A percentile compares a stretch with the other conserved stretches of the same genome.
Evolutionary conservation across 805 yeast genomes (phyloP).

Genomic region (Lachancea waltii): DNA sequence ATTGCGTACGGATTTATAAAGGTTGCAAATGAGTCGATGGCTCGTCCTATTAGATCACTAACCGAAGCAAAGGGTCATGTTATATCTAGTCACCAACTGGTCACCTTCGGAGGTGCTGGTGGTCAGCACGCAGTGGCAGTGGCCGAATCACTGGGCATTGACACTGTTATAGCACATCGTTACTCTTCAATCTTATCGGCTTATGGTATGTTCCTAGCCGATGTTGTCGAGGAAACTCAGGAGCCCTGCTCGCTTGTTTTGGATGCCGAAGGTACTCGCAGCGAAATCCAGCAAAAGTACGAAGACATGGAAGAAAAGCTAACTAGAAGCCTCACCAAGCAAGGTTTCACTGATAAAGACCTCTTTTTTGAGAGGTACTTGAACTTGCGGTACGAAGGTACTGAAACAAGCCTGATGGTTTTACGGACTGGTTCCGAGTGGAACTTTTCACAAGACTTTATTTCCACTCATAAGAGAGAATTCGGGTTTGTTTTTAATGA

Average conservation of each 20-base stretch:
- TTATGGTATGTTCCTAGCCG: slow-evolving; percentile 83
- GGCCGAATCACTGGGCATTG: slow-evolving; percentile 64
- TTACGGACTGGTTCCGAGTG: slow-evolving; percentile 22
- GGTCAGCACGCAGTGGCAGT: slow-evolving; percentile 84
- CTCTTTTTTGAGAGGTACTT: slow-evolving; percentile 57
- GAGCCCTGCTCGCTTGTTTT: slow-evolving; percentile 55
- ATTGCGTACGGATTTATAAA: slow-evolving; percentile 76
- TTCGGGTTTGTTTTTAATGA: slow-evolving; percentile 63
- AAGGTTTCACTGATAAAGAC: slow-evolving; percentile 45
- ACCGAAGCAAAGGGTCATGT: slow-evolving; percentile 81
- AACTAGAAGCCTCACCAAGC: slow-evolving; percentile 36
- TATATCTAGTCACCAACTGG: slow-evolving; percentile 59
- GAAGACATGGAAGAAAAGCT: slow-evolving; percentile 41
- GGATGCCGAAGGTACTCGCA: slow-evolving; percentile 25
- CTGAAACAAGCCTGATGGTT: slow-evolving; percentile 86
- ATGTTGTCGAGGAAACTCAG: slow-evolving; percentile 74
- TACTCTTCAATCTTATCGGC: slow-evolving; percentile 83
- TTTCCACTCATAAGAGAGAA: slow-evolving; percentile 49
- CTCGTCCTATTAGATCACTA: slow-evolving; percentile 78
- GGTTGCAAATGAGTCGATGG: slow-evolving; percentile 85
- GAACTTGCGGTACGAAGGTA: slow-evolving; percentile 78
- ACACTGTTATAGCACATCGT: slow-evolving; percentile 64
- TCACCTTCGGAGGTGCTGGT: slow-evolving; percentile 90
- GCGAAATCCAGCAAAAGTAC: slow-evolving; percentile 40
- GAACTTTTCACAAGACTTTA: slow-evolving; percentile 41